Evolutionary conservation across 1,284 basidiomycete genomes (phyloP).

Genomic region (Ustilago sp.): DNA sequence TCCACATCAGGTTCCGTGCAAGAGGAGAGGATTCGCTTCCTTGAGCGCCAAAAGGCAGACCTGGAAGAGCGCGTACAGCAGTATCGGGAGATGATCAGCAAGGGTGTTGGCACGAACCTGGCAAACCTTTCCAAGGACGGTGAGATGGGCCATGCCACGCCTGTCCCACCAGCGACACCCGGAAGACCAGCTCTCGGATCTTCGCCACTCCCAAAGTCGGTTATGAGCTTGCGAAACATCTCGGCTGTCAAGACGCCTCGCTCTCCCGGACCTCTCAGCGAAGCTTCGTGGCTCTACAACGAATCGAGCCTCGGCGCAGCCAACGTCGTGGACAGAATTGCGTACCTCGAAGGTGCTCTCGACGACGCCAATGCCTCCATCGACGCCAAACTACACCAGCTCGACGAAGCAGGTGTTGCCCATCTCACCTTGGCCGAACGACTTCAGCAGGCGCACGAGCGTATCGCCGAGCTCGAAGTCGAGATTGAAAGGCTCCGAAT

Average conservation of each 20-base stretch:
- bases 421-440: slow-evolving; percentile 49
- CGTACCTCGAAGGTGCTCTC: slow-evolving; percentile 48
- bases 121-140: slow-evolving; percentile 30
- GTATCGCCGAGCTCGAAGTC: slow-evolving; percentile 52
- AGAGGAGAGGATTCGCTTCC: slow-evolving; percentile 31
- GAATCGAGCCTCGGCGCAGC: slow-evolving; percentile 57
- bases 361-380: slow-evolving; percentile 56
- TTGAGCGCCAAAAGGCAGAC: slow-evolving; percentile 40
- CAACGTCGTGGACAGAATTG: slow-evolving; percentile 42
- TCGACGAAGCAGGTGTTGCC: slow-evolving; percentile 48
- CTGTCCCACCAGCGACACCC: slow-evolving; percentile 24
- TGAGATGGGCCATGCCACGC: slow-evolving; percentile 8
- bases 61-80: slow-evolving; percentile 45
- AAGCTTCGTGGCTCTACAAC: slow-evolving; percentile 55
- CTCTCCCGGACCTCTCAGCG: slow-evolving; percentile 47
- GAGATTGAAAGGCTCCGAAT: slow-evolving; percentile 42
- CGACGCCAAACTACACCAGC: slow-evolving; percentile 56
- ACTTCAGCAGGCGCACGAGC: slow-evolving; percentile 38
- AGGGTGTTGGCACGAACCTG: slow-evolving; percentile 41
- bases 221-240: slow-evolving; percentile 45
- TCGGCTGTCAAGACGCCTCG: slow-evolving; percentile 47
- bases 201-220: slow-evolving; percentile 48
- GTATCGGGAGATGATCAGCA: slow-evolving; percentile 52
- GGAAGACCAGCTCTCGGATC: slow-evolving; percentile 19
- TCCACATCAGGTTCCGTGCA: slow-evolving; percentile 15